Base-by-base conservation (phyloP, 306 rosid genomes). In the Chamaecrista fasciculata region DNA sequence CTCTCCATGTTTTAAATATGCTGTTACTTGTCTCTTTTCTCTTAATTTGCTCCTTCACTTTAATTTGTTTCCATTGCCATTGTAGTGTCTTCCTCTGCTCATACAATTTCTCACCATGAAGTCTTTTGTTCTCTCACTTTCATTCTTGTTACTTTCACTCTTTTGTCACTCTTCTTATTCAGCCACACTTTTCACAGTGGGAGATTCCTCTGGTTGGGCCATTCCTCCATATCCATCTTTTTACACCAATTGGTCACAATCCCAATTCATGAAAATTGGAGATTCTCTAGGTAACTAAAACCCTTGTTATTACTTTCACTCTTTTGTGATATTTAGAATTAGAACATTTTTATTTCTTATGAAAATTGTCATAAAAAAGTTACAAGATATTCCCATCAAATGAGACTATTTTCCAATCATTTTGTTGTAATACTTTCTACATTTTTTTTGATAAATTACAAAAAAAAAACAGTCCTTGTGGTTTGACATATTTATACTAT, bases 211-310 rank as follows among this genome's bases (percentile, higher is more conserved):
- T 15, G 85, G 85, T 8, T 81, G 85, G 85, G 25, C 16, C 21
- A 18, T 76, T 81, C 85, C 85, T 67, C 85, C 81, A 9, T 72
- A 53, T 81, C 76, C 81, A 67, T 14, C 60, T 1, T 81, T 46
- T 57, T 81, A 81, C 42, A 47, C 19, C 16, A 72, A 77, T 68
- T 76, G 85, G 85, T 21, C 85, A 47, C 29, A 46, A 20, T 61
- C 75, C 31, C 66, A 76, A 10, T 39, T 56, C 69, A n/a, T 81
- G 6, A 67, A 61, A 67, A 31, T 5, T 9, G 85, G 79, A 18
- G 85, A 81, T 58, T 67, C 81, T 76, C 19, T 81, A 46, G 79
- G 85, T 76, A 80, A 50, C 33, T 28, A 2, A 2, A 4, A 4
- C 4, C 2, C 33, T 28, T 28, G 2, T 28, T 28, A 1, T 4